Conservation (phyloP, 2,329 filamentous ascomycete genomes). For the Tolypocladium amazonense region DNA sequence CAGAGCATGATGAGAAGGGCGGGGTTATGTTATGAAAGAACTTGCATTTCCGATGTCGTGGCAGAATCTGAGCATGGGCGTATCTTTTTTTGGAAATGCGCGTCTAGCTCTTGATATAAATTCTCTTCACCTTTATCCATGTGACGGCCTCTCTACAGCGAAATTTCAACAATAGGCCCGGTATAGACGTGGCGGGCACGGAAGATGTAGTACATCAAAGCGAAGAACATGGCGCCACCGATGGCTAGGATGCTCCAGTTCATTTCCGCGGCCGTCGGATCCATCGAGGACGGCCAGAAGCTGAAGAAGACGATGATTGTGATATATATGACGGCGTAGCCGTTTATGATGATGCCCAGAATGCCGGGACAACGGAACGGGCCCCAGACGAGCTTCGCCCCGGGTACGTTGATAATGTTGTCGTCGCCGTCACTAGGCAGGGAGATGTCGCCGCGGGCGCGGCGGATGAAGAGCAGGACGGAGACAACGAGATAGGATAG, state of each 20-base stretch:
- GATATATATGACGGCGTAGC: background rate
- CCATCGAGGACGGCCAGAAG: background rate
- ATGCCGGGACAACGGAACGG: background rate
- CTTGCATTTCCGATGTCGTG: too few species aligned
- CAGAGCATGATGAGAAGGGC: background rate
- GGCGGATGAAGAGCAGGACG: background rate
- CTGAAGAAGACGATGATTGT: background rate
- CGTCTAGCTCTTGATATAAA: too few species aligned
- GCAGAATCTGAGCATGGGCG: too few species aligned
- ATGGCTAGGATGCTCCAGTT: background rate
- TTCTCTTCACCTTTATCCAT: too few species aligned
- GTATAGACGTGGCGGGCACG: background rate
- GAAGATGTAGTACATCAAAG: background rate
- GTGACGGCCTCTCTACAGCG: background rate
- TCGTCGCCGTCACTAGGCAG: background rate
- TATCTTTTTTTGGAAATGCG: too few species aligned
- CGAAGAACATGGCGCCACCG: background rate
- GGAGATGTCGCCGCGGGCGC: background rate
- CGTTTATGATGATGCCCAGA: background rate
- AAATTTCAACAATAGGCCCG: background rate
- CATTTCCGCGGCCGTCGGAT: background rate
- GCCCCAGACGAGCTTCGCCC: background rate
- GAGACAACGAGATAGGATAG: background rate
- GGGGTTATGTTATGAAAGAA: too few species aligned
- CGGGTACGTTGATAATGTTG: background rate